Percentiles rank a stretch among this genome's conserved stretches.
These are phyloP conservation scores for Aspergillus candidus DNA, from an alignment of 2,329 filamentous ascomycete species.

Conservation along the genomic window DNA sequence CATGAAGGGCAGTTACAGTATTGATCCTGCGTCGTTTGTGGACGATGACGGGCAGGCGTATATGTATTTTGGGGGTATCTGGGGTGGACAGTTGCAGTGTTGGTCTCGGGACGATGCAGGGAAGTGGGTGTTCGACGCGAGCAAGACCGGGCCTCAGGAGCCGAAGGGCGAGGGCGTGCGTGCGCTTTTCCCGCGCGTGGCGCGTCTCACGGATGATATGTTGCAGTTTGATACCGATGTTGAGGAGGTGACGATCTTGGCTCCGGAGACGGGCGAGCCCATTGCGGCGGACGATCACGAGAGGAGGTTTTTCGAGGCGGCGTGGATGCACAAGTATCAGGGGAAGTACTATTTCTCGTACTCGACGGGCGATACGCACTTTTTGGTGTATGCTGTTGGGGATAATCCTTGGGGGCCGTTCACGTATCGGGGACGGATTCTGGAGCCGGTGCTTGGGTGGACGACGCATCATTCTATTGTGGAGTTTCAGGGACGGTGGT, in stretches of 20 bases:
- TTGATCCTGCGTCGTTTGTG: constrained; percentile 70
- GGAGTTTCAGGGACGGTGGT: constrained; percentile 66
- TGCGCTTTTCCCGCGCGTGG: constrained; percentile 63
- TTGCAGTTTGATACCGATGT: constrained; percentile 51
- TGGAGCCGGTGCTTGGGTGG: constrained; percentile 74
- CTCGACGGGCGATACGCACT: constrained; percentile 73
- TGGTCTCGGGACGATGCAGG: constrained; percentile 53
- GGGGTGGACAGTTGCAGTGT: constrained; percentile 76
- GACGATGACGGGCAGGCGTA: constrained; percentile 61
- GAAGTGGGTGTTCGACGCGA: constrained; percentile 49
- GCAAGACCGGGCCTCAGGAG: constrained; percentile 54
- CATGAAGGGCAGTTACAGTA: constrained; percentile 66
- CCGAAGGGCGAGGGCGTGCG: constrained; percentile 49
- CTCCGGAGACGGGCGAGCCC: constrained; percentile 51
- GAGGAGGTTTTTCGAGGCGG: constrained; percentile 71
- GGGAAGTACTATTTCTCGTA: constrained; percentile 70
- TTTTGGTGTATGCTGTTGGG: constrained; percentile 62
- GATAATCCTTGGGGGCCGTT: constrained; percentile 64
- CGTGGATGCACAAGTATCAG: constrained; percentile 69
- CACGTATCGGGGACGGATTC: constrained; percentile 62
- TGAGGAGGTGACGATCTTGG: constrained; percentile 59
- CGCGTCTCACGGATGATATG: constrained; percentile 60
- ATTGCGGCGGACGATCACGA: constrained; percentile 64
- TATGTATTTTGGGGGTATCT: constrained; percentile 72
- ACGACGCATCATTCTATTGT: constrained; percentile 76